Base-by-base conservation (phyloP, 257 asterid genomes). In the Capsicum pubescens region DNA sequence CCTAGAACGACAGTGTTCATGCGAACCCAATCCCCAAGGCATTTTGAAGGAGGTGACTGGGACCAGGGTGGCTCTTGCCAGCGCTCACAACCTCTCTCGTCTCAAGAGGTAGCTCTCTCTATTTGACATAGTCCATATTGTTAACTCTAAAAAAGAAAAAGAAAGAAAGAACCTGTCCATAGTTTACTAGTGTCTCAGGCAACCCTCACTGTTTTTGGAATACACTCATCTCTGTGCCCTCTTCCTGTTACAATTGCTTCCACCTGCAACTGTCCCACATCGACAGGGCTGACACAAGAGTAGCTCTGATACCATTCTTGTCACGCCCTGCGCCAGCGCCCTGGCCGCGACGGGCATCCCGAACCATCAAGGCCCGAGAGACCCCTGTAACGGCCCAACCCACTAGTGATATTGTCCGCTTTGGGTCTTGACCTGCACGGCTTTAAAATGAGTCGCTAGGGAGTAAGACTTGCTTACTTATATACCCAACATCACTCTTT, bases 31-130 rank as follows among this genome's bases (percentile, higher is more conserved):
- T 96, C 98, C 14, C 99, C 99, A 0, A 87, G 98, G 83, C 98
- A 96, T 90, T 96, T 96, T 85, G 99, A 96, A 90, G 97, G 97
- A 86, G 99, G 98, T 60, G 98, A 96, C 74, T 96, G 98, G 98
- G 92, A 96, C 90, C 97, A 90, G 86, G 98, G 99, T 80, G 99
- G 99, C 81, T 86, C 97, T 46, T 96, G 99, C 84, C 91, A 90
- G 83, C 98, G 93, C 42, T 64, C 85, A 9, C 91, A 87, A 88
- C 98, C 98, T 80, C 82, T 94, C 84, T 87, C 69, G 7, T 90
- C 90, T 55, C 92, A 87, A 89, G 97, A 91, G 87, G 98, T 94
- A 91, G 89, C 94, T 84, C 56, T 83, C 81, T 58, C 74, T 12
- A 10, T 42, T 54, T 46, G 59, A 35, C 48, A 44, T 44, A 4